Evolutionary conservation across 352 stramenopile genomes (phyloP).

Genomic region (Detonula confervacea): DNA sequence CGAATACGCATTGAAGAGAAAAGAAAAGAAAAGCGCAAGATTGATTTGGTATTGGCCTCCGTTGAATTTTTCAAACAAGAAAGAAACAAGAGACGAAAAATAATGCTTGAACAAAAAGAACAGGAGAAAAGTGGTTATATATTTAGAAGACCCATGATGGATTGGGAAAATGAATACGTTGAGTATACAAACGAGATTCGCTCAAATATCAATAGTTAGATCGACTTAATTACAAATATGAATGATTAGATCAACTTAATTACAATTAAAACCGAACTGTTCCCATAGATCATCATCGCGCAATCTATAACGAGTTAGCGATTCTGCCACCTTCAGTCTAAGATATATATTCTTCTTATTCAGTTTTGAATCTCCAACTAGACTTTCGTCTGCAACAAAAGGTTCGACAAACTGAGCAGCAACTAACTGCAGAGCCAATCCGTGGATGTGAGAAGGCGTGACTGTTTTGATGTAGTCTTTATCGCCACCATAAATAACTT

Average conservation of each 20-base stretch:
- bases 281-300: neutral
- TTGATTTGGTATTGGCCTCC: neutral
- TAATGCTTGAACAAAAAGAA: conserved; percentile 1
- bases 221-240: conserved; percentile 1
- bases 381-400: neutral
- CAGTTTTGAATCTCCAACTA: neutral
- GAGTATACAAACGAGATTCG: neutral
- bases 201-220: neutral
- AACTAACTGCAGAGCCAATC: conserved; percentile 1
- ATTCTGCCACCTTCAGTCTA: neutral
- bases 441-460: neutral
- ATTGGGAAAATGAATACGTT: conserved; percentile 6
- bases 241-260: conserved; percentile 1
- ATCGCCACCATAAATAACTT: neutral
- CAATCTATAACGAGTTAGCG: no score
- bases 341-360: neutral
- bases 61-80: neutral
- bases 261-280: neutral
- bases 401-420: conserved; percentile 3
- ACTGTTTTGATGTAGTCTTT: neutral
- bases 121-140: conserved; percentile 7
- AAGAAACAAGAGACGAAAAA: conserved; percentile 14
- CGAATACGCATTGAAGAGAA: neutral
- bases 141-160: neutral
- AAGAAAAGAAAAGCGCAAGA: neutral